Conservation (phyloP, 2,329 filamentous ascomycete genomes). For the Microdochium trichocladiopsis region DNA sequence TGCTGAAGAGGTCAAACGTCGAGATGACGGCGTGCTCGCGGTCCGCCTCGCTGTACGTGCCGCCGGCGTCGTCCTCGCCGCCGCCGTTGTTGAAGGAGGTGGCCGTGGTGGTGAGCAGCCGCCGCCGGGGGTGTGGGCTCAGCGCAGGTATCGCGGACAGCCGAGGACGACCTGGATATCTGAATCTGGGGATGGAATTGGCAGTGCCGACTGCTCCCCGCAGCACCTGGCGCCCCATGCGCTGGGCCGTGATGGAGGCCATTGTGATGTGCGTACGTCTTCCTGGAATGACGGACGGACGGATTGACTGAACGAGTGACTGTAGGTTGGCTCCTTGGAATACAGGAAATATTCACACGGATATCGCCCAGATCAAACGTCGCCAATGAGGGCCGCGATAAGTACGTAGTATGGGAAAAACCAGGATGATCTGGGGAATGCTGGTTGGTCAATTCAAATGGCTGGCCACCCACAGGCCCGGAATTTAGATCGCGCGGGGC, state of each 20-base stretch:
- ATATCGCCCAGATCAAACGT: neutral
- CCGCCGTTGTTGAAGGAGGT: constrained; percentile 14
- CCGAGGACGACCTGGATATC: neutral
- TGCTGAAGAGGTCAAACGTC: constrained; percentile 43
- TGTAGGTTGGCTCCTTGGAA: too few relatives aligned
- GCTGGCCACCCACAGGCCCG: too few relatives aligned
- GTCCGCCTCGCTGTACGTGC: constrained; percentile 40
- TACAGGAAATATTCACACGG: too few relatives aligned
- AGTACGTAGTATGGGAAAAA: neutral
- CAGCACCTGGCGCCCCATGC: neutral
- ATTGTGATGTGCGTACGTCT: neutral
- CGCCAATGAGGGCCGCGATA: neutral
- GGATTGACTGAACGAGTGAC: too few relatives aligned
- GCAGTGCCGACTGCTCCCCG: neutral
- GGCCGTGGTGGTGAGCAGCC: constrained; percentile 10
- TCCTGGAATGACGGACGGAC: too few relatives aligned
- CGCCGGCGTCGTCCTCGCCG: constrained; percentile 20
- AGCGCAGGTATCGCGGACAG: too few relatives aligned
- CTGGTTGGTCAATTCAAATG: neutral
- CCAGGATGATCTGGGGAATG: neutral
- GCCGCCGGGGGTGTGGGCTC: too few relatives aligned
- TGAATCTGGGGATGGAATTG: too few relatives aligned
- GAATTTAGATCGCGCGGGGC: neutral
- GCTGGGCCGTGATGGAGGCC: neutral
- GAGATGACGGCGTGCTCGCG: constrained; percentile 45